Evolutionary conservation across 768 basidiomycete genomes (phyloP), one percentile per base, ranked within the genome.

Genomic region (Termitomyces bulborhizus): DNA sequence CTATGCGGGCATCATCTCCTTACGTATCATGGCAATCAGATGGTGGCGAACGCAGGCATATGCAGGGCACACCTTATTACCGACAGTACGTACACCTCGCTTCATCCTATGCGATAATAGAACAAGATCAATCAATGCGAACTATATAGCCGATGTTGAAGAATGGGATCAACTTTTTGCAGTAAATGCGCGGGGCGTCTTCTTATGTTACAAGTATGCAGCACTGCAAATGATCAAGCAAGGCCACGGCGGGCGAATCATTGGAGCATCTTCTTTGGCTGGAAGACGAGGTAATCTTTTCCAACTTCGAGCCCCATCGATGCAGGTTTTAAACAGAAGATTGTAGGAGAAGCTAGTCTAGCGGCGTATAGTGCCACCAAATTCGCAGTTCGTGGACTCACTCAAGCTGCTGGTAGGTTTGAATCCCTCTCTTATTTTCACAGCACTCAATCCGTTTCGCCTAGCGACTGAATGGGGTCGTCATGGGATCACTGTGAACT

Each of bases 11-110:
- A 9, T 26, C 13, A 36, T 24, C n/a, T 40, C n/a, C 11, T 11
- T 32, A 9, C 29, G 3, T 42, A 13, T 1, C 7, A 39, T 26
- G n/a, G n/a, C 3, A 50, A 7, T 11, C 51, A 71, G 71, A 69
- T 73, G 67, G 69, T 73, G 27, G 71, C 71, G 13, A 73, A 73
- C 51, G 71, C 71, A 1, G 71, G 71, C 0, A 63, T 70, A 26
- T 58, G 59, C n/a, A 50, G 57, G 7, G 26, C 57, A 1, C 60
- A 58, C 24, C 53, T 55, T 0, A 57, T 69, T 15, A 40, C 60
- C 2, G 66, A 69, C 21, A 62, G 66, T 68, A 53, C 16, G 64
- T 56, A 13, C 13, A 27, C 26, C 27, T 36, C 15, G 6, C 46
- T 37, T 36, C 12, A 15, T 36, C 13, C 21, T 34, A 9, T 34